Percentiles rank a stretch among this genome's conserved stretches.
phyloP scores from a whole-genome alignment of 2,329 filamentous ascomycete genomes.

The Coniochaeta sp. region DNA sequence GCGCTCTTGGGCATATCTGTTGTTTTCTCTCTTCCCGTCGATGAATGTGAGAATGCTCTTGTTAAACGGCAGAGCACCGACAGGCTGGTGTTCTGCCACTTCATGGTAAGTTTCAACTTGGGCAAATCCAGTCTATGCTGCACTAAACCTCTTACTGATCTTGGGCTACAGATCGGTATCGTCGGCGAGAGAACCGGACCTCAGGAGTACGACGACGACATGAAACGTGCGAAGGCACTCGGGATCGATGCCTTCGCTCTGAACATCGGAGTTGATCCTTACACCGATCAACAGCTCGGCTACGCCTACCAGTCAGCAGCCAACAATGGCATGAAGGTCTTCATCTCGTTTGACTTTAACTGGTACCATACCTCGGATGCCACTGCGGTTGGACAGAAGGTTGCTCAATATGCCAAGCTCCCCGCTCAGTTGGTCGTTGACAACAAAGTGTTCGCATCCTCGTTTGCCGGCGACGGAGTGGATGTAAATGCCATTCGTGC shows the following conservation, averaged over 20 bases:
- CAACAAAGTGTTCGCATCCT: constrained; percentile 42
- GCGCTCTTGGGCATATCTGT: no score
- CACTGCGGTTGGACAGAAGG: constrained; percentile 32
- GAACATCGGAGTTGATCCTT: constrained; percentile 24
- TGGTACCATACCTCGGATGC: constrained; percentile 31
- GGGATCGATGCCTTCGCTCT: constrained; percentile 19
- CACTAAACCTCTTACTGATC: no score
- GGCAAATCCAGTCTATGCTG: no score
- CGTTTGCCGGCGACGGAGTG: constrained; percentile 38
- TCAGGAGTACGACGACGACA: neutral
- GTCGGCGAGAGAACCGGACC: neutral
- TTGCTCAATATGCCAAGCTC: constrained; percentile 33
- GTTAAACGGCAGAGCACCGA: no score
- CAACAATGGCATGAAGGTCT: constrained; percentile 40
- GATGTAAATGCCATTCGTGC: constrained; percentile 28
- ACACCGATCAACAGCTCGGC: constrained; percentile 34
- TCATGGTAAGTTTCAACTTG: neutral
- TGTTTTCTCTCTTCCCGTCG: no score
- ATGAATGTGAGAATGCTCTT: no score
- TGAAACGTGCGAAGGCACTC: constrained; percentile 1
- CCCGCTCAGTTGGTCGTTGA: constrained; percentile 41
- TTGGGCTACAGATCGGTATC: neutral
- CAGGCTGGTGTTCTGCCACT: neutral
- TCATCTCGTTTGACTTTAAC: constrained; percentile 50
- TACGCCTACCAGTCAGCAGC: constrained; percentile 40